phyloP scores from a whole-genome alignment of 495 filamentous ascomycete species.

The Daldinia decipiens region DNA sequence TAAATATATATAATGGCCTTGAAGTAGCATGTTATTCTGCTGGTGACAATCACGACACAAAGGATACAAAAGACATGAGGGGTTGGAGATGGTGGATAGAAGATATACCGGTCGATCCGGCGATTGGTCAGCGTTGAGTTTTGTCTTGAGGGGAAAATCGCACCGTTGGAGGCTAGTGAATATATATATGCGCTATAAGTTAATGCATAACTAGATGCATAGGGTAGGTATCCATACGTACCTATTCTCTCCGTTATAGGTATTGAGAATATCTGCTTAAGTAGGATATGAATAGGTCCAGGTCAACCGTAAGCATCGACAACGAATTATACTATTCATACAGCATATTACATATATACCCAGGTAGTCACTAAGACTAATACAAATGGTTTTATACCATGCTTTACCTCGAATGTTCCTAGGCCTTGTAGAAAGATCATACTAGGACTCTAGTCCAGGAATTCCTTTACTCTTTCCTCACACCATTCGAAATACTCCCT shows the following conservation, averaged over 20 bases:
- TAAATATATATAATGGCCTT: no score
- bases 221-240: no score
- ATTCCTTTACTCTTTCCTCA: slow-evolving; percentile 26
- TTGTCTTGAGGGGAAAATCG: neutral
- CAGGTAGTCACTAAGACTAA: neutral
- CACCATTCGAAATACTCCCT: neutral
- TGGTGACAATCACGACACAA: no score
- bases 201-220: no score
- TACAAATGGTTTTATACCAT: neutral
- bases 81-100: neutral
- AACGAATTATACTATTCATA: no score
- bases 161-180: neutral
- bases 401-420: neutral
- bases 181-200: neutral
- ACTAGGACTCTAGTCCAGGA: neutral
- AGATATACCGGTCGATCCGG: neutral
- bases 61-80: neutral
- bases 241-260: no score
- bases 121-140: neutral
- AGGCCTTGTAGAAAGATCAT: neutral
- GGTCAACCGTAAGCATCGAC: no score
- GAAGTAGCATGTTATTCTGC: no score
- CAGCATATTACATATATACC: neutral
- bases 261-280: no score
- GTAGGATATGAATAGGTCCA: no score